Percentiles rank a stretch among this genome's conserved stretches.
These are phyloP conservation scores for Plantago major DNA, from an alignment of 257 asterid species.

Conservation along the genomic window DNA sequence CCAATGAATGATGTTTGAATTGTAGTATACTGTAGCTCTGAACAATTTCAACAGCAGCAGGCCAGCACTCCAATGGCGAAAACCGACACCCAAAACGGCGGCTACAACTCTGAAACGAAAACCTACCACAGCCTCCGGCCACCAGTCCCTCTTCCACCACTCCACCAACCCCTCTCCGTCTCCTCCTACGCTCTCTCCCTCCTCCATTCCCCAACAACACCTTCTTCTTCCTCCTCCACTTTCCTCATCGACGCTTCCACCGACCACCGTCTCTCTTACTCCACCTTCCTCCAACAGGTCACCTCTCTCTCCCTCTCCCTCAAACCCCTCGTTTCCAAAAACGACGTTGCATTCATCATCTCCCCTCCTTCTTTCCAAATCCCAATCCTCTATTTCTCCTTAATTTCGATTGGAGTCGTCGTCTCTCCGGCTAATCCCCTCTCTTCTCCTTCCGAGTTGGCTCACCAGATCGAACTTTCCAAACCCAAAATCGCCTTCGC, in stretches of 20 bases:
- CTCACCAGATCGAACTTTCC: conserved; percentile 48
- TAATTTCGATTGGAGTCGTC: conserved; percentile 61
- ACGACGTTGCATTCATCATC: conserved; percentile 70
- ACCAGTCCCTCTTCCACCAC: conserved; percentile 53
- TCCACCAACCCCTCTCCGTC: conserved; percentile 52
- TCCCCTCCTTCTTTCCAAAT: conserved; percentile 64
- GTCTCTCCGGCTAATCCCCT: conserved; percentile 81
- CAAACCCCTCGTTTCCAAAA: conserved; percentile 36
- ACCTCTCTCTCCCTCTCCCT: conserved; percentile 53
- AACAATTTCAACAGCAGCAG: no score
- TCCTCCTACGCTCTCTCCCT: conserved; percentile 45
- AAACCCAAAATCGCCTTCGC: conserved; percentile 61
- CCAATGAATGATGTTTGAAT: no score
- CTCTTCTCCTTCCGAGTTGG: conserved; percentile 55
- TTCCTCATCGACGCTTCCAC: conserved; percentile 69
- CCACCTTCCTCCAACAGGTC: conserved; percentile 46
- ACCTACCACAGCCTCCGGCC: conserved; percentile 57
- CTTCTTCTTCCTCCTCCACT: conserved; percentile 40
- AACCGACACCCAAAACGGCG: conserved; percentile 51
- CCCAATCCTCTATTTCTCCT: conserved; percentile 72
- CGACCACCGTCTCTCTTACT: conserved; percentile 40
- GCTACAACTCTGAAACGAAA: conserved; percentile 47
- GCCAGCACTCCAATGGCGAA: conserved; percentile 34
- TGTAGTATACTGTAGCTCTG: no score
- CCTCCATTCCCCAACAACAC: conserved; percentile 40